phyloP scores from a whole-genome alignment of 2,329 filamentous ascomycete species.

The Exophiala phaeomuriformis region DNA sequence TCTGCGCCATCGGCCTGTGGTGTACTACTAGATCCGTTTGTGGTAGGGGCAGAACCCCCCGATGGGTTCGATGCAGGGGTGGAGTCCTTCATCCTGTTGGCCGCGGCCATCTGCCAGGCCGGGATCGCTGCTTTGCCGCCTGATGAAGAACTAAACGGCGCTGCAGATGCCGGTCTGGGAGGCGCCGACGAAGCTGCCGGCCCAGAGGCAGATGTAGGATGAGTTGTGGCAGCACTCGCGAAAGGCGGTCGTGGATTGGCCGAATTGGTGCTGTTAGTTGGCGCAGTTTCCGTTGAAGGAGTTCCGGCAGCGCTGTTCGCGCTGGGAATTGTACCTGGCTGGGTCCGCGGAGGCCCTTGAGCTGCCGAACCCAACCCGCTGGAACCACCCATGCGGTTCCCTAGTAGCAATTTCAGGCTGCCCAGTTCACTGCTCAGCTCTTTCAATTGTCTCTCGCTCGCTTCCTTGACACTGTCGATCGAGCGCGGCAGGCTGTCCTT shows the following conservation, averaged over 20 bases:
- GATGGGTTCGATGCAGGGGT: constrained; percentile 4
- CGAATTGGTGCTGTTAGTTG: constrained; percentile 1
- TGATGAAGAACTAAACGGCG: constrained; percentile 8
- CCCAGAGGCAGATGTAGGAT: constrained; percentile 2
- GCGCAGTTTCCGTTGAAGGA: constrained; percentile 8
- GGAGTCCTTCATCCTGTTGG: constrained; percentile 36
- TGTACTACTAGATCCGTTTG: constrained; percentile 9
- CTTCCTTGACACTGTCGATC: constrained; percentile 77
- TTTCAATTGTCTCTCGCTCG: constrained; percentile 69
- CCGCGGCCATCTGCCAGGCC: constrained; percentile 69
- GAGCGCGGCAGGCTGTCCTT: constrained; percentile 83
- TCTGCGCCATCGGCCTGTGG: constrained; percentile 24
- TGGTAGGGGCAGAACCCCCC: constrained; percentile 3
- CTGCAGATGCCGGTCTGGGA: constrained; percentile 12
- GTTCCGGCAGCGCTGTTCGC: constrained; percentile 16
- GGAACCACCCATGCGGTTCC: constrained; percentile 48
- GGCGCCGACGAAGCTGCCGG: constrained; percentile 9
- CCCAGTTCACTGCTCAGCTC: constrained; percentile 83
- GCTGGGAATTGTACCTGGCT: constrained; percentile 31
- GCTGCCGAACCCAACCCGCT: constrained; percentile 27
- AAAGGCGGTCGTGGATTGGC: constrained; percentile 14
- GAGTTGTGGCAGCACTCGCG: constrained; percentile 10
- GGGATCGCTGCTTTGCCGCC: constrained; percentile 61
- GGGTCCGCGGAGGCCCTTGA: constrained; percentile 26
- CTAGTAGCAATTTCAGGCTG: constrained; percentile 82